phyloP scores from a whole-genome alignment of 371 early-diverging fungal genomes.

The Mortierella sp. region DNA sequence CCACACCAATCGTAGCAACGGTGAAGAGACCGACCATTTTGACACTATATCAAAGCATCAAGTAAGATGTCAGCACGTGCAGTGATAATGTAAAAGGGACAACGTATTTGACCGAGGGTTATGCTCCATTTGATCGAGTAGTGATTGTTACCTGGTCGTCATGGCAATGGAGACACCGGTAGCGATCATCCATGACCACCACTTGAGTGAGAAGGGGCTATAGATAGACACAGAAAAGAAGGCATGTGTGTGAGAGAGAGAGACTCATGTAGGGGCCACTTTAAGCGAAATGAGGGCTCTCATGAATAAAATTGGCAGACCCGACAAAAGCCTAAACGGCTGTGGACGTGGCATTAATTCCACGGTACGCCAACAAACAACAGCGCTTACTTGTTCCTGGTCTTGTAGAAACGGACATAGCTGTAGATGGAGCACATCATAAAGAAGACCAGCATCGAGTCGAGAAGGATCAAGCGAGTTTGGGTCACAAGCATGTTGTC shows the following conservation, averaged over 20 bases:
- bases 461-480: slow-evolving; percentile 93
- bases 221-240: slow-evolving; percentile 36
- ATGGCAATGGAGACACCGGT: slow-evolving; percentile 81
- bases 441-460: slow-evolving; percentile 93
- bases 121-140: neutral
- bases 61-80: neutral
- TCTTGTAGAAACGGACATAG: slow-evolving; percentile 90
- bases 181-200: slow-evolving; percentile 85
- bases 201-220: slow-evolving; percentile 68
- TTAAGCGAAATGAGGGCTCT: slow-evolving; percentile 19
- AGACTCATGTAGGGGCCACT: neutral
- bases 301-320: neutral
- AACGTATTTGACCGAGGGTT: neutral
- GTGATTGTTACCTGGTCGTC: slow-evolving; percentile 67
- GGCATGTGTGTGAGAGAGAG: neutral
- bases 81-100: neutral
- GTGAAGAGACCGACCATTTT: slow-evolving; percentile 97
- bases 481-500: slow-evolving; percentile 95
- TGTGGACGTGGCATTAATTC: neutral
- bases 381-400: slow-evolving; percentile 70
- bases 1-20: slow-evolving; percentile 86
- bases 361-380: neutral
- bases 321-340: neutral
- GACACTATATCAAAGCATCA: slow-evolving; percentile 69
- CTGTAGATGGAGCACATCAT: slow-evolving; percentile 84